phyloP scores from a whole-genome alignment of 345 rosid species.

The Streptanthus diversifolius region DNA sequence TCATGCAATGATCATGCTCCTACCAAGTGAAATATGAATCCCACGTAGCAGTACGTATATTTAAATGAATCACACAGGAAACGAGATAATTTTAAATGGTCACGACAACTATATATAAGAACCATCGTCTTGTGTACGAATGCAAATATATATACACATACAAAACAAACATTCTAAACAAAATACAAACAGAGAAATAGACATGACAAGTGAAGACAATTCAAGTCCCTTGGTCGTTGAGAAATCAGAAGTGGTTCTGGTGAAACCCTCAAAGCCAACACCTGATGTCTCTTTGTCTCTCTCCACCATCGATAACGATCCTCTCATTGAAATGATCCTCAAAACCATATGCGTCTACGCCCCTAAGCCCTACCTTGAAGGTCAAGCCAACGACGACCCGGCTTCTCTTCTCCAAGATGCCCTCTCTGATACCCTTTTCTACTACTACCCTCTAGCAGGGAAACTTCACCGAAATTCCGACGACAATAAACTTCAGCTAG shows the following conservation, averaged over 20 bases:
- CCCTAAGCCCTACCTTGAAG: background rate
- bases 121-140: background rate
- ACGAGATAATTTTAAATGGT: background rate
- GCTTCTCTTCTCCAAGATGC: constrained; percentile 35
- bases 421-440: constrained; percentile 41
- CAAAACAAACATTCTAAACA: background rate
- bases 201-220: background rate
- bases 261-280: constrained; percentile 47
- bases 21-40: background rate
- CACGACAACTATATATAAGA: background rate
- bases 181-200: background rate
- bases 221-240: background rate
- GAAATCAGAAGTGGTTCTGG: constrained; percentile 24
- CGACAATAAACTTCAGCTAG: constrained; percentile 37
- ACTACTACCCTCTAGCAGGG: constrained; percentile 53
- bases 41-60: background rate
- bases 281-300: constrained; percentile 39
- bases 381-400: constrained; percentile 12
- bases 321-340: constrained; percentile 17
- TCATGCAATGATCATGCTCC: too few relatives aligned
- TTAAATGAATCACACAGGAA: background rate
- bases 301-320: constrained; percentile 46
- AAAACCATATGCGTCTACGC: constrained; percentile 35
- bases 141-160: too few relatives aligned
- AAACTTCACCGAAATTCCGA: constrained; percentile 39